Evolutionary conservation across 352 stramenopile genomes (phyloP).

Genomic region (Globisporangium splendens): DNA sequence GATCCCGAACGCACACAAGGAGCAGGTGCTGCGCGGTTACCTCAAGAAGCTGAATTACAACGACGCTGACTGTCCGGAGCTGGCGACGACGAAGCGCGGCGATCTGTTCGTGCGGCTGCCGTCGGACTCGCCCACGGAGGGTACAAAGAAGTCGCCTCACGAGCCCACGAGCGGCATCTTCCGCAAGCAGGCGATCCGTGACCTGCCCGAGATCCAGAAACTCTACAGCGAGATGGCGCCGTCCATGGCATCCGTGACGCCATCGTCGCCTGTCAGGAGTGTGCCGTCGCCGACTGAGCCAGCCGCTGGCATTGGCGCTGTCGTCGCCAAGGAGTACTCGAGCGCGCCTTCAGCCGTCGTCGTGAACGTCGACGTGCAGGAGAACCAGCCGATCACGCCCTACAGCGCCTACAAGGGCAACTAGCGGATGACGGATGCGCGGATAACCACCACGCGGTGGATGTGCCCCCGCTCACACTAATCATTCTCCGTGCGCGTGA

Average conservation of each 20-base stretch:
- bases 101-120: slow-evolving; percentile 21
- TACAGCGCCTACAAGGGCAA: slow-evolving; percentile 14
- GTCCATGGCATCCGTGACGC: neutral
- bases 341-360: slow-evolving; percentile 3
- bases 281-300: neutral
- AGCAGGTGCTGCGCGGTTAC: slow-evolving; percentile 17
- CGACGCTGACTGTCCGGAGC: slow-evolving; percentile 7
- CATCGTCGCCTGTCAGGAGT: neutral
- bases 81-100: slow-evolving; percentile 14
- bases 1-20: slow-evolving; percentile 15
- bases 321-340: slow-evolving; percentile 12
- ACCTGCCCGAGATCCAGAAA: slow-evolving; percentile 17
- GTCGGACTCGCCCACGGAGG: slow-evolving; percentile 16
- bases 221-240: slow-evolving; percentile 13
- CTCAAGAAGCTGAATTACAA: slow-evolving; percentile 11
- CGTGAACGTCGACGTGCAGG: slow-evolving; percentile 14
- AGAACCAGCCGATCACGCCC: slow-evolving; percentile 9
- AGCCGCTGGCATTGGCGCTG: slow-evolving; percentile 5
- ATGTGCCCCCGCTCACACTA: too few species aligned
- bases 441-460: too few species aligned
- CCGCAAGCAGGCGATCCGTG: slow-evolving; percentile 17
- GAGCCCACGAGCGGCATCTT: slow-evolving; percentile 16
- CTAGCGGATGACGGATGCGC: too few species aligned
- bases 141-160: slow-evolving; percentile 7
- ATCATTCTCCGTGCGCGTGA: too few species aligned